Percentiles rank a stretch among this genome's conserved stretches.
phyloP scores from a whole-genome alignment of 257 asterid genomes.

The Orobanche coerulescens region DNA sequence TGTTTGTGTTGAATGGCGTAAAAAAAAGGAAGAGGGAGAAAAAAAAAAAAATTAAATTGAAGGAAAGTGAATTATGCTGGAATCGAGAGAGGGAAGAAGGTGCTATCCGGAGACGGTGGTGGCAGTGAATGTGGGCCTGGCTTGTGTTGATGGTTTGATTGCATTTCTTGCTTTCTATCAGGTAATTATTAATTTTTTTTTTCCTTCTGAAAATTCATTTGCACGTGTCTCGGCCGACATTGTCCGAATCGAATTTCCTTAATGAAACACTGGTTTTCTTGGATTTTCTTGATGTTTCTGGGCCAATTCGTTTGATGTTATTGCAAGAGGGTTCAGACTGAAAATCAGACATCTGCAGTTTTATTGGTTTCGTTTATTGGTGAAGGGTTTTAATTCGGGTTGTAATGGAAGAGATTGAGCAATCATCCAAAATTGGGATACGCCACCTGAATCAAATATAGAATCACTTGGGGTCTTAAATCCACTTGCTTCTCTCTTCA shows the following conservation, averaged over 20 bases:
- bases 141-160: conserved; percentile 57
- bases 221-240: conserved; percentile 7
- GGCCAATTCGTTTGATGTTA: no score
- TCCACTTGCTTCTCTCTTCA: no score
- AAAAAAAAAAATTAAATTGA: neutral
- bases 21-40: neutral
- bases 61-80: conserved; percentile 33
- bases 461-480: no score
- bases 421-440: no score
- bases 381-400: conserved; percentile 1
- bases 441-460: no score
- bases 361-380: neutral
- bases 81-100: conserved; percentile 45
- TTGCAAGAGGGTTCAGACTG: conserved; percentile 3
- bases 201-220: neutral
- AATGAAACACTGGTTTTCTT: neutral
- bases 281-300: neutral
- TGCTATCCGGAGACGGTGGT: conserved; percentile 55
- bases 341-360: neutral
- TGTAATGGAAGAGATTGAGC: neutral
- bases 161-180: conserved; percentile 62
- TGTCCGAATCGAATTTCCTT: neutral
- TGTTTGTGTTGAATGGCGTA: conserved; percentile 19
- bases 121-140: conserved; percentile 60
- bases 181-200: conserved; percentile 27